A percentile compares a stretch with the other conserved stretches of the same genome.
These are phyloP conservation scores for Cryptosporidium meleagridis DNA, from an alignment of 169 alveolate genomes.

Conservation along the genomic window DNA sequence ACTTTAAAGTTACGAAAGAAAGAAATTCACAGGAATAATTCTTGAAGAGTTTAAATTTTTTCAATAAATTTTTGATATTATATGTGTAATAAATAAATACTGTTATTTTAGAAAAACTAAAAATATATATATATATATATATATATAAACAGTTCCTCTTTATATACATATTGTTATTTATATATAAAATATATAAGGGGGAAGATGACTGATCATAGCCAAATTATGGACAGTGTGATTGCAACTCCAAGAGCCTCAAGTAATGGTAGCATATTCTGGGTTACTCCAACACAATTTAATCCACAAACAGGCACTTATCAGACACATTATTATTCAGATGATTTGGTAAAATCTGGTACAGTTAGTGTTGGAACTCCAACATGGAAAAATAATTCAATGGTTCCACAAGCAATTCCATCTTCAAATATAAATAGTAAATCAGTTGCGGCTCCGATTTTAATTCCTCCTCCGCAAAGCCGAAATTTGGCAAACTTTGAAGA, in stretches of 20 bases:
- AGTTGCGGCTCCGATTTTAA: constrained; percentile 70
- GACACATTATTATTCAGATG: constrained; percentile 71
- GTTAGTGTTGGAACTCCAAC: constrained; percentile 73
- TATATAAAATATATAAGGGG: not conserved
- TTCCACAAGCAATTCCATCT: constrained; percentile 28
- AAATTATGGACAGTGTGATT: constrained; percentile 69
- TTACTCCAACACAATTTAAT: constrained; percentile 71
- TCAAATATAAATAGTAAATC: constrained; percentile 21
- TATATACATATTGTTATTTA: not conserved
- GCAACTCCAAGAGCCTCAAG: constrained; percentile 75
- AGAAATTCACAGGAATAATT: not conserved
- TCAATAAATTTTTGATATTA: no score
- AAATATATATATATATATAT: not conserved
- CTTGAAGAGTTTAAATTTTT: not conserved
- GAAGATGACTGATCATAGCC: constrained; percentile 40
- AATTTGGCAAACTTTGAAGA: constrained; percentile 64
- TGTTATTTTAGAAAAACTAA: not conserved
- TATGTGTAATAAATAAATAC: not conserved
- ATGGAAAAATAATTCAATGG: constrained; percentile 53
- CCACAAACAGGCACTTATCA: constrained; percentile 75
- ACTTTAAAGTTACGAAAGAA: not conserved
- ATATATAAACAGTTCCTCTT: not conserved
- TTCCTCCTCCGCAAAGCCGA: constrained; percentile 65
- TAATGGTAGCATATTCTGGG: constrained; percentile 73
- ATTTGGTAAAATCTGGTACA: constrained; percentile 70